Base-by-base conservation (phyloP, 768 basidiomycete genomes). In the Psilocybe azurescens region DNA sequence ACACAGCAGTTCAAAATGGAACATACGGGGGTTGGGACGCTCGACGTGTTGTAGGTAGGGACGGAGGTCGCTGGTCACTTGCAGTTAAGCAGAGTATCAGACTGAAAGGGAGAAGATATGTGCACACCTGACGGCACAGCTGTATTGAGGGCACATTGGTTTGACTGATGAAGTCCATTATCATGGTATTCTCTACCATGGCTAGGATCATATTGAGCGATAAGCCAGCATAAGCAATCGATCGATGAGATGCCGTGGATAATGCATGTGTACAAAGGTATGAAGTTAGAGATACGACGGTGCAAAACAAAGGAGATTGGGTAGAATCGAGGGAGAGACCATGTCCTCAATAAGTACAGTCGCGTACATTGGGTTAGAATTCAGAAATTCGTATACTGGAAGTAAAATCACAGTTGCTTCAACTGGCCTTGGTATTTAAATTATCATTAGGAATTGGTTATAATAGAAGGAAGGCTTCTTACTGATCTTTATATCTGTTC, bases 251-350 rank as follows among this genome's bases (percentile, higher is more conserved):
- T 2, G 81, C 78, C 0, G 82, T 75, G 4, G 89, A 88, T 10
- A 87, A 84, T 11, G 89, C 89, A 69, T 91, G 89, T 1, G 87
- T 83, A 56, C 89, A 73, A 52, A 90, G 67, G 74, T 90, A 90
- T 0, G 89, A 89, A 2, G 86, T 83, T 56, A 90, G 69, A 3
- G 85, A 82, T 50, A 90, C 67, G 10, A 88, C 69, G 10, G 82
- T 83, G 64, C 81, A 77, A 1, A 81, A 73, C 9, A 83, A 72
- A 5, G 82, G 79, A 5, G 72, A 57, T 44, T 70, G 28, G 49
- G 57, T 52, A 8, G 58, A 24, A n/a, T 70, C 75, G 5, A 56
- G 46, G n/a, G 70, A 5, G 61, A 68, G 7, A 65, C 62, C 1
- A 78, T 58, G 46, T 74, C 71, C 14, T 81, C 78, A 51, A 81